These are phyloP conservation scores for Massarina eburnea DNA, from an alignment of 2,329 filamentous ascomycete genomes.

Conservation along the genomic window DNA sequence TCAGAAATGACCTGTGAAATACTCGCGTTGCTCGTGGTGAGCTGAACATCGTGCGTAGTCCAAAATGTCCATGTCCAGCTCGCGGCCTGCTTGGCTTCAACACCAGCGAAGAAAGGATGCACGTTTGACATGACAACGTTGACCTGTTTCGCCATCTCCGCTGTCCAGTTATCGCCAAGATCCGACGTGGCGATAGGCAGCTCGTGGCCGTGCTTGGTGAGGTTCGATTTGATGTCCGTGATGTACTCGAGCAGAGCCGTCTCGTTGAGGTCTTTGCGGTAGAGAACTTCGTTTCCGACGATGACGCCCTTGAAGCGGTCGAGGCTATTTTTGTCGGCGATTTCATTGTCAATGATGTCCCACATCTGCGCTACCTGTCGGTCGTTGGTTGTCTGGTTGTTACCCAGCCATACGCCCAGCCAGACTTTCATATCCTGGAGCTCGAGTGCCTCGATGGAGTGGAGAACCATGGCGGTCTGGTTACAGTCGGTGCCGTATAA, in stretches of 20 bases:
- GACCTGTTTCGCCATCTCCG: constrained; percentile 66
- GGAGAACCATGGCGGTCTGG: constrained; percentile 90
- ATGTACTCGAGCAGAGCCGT: constrained; percentile 65
- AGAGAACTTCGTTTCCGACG: constrained; percentile 66
- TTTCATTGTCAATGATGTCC: constrained; percentile 66
- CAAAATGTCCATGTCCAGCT: constrained; percentile 85
- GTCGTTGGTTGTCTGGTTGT: constrained; percentile 77
- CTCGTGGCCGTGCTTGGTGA: constrained; percentile 65
- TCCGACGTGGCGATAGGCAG: constrained; percentile 86
- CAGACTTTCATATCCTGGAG: constrained; percentile 82
- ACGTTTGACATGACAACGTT: constrained; percentile 97
- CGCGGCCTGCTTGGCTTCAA: constrained; percentile 67
- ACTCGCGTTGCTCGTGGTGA: constrained; percentile 55
- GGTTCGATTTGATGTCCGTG: constrained; percentile 61
- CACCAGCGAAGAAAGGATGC: constrained; percentile 91
- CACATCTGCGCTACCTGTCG: constrained; percentile 86
- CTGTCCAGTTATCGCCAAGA: constrained; percentile 83
- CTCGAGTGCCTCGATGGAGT: constrained; percentile 74
- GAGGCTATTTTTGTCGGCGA: constrained; percentile 42
- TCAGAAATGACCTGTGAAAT: constrained; percentile 80
- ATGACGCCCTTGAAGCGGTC: constrained; percentile 63
- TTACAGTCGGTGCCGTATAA: constrained; percentile 97
- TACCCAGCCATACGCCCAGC: constrained; percentile 92
- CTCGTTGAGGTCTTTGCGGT: constrained; percentile 66
- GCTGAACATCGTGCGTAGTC: constrained; percentile 65